Percentiles rank a stretch among this genome's conserved stretches.
Conservation (phyloP, 108 stramenopile species). For the Heterococcus sp. region DNA sequence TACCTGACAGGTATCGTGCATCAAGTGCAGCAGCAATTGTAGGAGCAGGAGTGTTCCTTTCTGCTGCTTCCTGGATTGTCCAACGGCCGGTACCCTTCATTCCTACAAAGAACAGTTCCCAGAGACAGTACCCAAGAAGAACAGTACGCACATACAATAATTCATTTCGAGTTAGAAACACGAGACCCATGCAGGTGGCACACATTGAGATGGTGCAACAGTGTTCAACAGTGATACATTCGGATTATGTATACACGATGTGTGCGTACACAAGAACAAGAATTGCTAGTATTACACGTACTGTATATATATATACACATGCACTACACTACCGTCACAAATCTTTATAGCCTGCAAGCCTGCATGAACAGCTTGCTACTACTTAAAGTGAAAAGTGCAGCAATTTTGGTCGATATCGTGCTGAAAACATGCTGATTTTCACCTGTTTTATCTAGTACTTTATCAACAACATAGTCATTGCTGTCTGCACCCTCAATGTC, state of each 20-base stretch:
- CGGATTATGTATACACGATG: not conserved
- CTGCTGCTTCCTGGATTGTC: slow-evolving; percentile 98
- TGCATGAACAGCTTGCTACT: not conserved
- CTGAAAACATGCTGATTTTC: not conserved
- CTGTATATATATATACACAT: not conserved
- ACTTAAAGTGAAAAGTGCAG: not conserved
- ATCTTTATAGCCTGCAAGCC: not conserved
- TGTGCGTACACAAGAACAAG: too few relatives aligned
- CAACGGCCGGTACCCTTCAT: slow-evolving; percentile 98
- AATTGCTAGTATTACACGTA: not conserved
- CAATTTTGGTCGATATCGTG: too few relatives aligned
- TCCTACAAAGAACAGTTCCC: slow-evolving; percentile 49
- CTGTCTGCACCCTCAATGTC: slow-evolving; percentile 75
- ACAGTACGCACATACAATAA: not conserved
- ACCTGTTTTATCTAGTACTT: slow-evolving; percentile 86
- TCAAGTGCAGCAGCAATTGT: slow-evolving; percentile 94
- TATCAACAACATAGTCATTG: slow-evolving; percentile 64
- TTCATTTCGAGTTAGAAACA: not conserved
- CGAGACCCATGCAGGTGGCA: not conserved
- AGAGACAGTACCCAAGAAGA: not conserved
- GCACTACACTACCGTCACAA: not conserved
- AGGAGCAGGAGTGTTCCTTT: slow-evolving; percentile 87
- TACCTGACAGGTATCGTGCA: slow-evolving; percentile 70
- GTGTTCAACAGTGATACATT: not conserved
- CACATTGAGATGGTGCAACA: not conserved